Base-by-base conservation (phyloP, 768 basidiomycete genomes). In the Rhodotorula babjevae region DNA sequence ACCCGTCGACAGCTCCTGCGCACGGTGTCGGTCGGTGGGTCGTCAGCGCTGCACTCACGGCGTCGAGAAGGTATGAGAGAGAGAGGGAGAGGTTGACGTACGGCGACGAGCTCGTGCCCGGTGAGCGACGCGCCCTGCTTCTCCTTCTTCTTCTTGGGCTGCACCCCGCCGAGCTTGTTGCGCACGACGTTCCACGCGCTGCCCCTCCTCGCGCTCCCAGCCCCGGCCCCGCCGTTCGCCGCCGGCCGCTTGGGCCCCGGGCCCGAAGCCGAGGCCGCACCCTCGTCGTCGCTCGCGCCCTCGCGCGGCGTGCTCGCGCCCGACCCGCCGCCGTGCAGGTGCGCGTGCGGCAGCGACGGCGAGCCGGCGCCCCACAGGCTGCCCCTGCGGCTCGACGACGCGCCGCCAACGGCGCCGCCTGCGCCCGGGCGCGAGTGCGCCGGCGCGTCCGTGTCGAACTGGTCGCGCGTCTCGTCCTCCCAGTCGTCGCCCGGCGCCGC, bases 1-100 rank as follows among this genome's bases (percentile, higher is more conserved):
- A 10, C 91, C 89, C 5, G 87, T 85, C 18, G 76, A 61, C 40
- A 78, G 68, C 56, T 78, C 77, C 74, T 75, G 61, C 44, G 23
- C n/a, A n/a, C n/a, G n/a, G n/a, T n/a, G n/a, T n/a, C n/a, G n/a
- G n/a, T n/a, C n/a, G n/a, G n/a, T n/a, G n/a, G n/a, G n/a, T n/a
- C n/a, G n/a, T n/a, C n/a, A n/a, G n/a, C n/a, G n/a, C n/a, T n/a
- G n/a, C n/a, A n/a, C n/a, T n/a, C n/a, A n/a, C n/a, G n/a, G n/a
- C n/a, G n/a, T 36, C 36, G 36, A 36, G 36, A 36, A 9, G 36
- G n/a, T n/a, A n/a, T n/a, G n/a, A n/a, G 36, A 29, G 15, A 29
- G n/a, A 6, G 56, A 25, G 36, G 27, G 49, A 44, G 2, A 3
- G 6, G 18, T 18, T 0, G 25, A 65, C 73, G 21, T 42, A 74